These are phyloP conservation scores for Moelleriella libera DNA, from an alignment of 2,329 filamentous ascomycete genomes.

Conservation along the genomic window DNA sequence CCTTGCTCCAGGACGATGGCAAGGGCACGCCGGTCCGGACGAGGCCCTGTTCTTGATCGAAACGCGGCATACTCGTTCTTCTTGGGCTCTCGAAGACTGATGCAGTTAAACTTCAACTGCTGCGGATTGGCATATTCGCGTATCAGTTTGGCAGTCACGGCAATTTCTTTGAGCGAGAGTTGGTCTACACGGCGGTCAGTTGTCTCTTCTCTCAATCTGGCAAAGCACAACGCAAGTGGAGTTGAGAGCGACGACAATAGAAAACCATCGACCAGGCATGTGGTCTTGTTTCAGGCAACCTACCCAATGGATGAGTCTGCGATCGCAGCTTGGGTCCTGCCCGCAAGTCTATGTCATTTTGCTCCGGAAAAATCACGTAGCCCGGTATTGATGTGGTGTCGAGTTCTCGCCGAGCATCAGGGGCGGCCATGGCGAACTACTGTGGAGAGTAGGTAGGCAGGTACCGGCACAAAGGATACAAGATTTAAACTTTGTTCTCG, in stretches of 20 bases:
- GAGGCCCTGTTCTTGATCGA: constrained; percentile 31
- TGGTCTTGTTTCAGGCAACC: background rate
- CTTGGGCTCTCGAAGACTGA: constrained; percentile 51
- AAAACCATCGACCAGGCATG: too few relatives aligned
- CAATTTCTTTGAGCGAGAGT: constrained; percentile 40
- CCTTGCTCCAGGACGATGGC: constrained; percentile 31
- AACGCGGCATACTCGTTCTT: constrained; percentile 51
- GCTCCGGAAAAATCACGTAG: constrained; percentile 30
- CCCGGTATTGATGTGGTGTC: constrained; percentile 29
- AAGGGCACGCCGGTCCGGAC: constrained; percentile 33
- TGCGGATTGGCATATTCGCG: constrained; percentile 19
- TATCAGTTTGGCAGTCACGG: constrained; percentile 32
- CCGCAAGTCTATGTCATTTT: constrained; percentile 21
- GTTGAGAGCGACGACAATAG: background rate
- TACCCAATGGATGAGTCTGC: constrained; percentile 22
- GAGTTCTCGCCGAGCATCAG: constrained; percentile 6
- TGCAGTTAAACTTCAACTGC: constrained; percentile 39
- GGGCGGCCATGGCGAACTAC: constrained; percentile 8
- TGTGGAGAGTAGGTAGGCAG: background rate
- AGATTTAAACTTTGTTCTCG: background rate
- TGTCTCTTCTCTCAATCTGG: background rate
- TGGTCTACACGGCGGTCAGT: constrained; percentile 24
- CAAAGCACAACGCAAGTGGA: background rate
- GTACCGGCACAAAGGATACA: background rate
- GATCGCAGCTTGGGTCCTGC: constrained; percentile 16